Evolutionary conservation across 2,329 filamentous ascomycete genomes (phyloP), one percentile per base, ranked within the genome.

Genomic region (Lizonia empirigonia): DNA sequence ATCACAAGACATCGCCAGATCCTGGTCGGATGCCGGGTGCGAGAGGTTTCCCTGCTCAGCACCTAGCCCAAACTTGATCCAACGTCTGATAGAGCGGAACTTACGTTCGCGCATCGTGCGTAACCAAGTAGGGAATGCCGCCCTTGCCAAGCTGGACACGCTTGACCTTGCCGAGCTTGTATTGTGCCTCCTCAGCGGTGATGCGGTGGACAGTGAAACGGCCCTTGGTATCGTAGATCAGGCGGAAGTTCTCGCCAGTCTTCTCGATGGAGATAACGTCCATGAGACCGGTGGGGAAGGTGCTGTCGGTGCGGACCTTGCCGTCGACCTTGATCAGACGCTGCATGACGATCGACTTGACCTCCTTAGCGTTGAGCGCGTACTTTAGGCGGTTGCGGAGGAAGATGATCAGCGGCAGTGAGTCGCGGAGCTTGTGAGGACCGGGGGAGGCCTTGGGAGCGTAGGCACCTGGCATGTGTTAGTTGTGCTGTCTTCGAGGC

Each of bases 111-210:
- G 94, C 94, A 94, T 99, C 94, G 90, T 99, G 94, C 92, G 94
- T 99, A 90, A 99, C 94, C 91, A 97, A 97, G 92, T 96, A 99
- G 95, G 94, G 94, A 88, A 99, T 96, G 85, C 92, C 94, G 82
- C 94, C 95, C 82, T 91, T 93, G 85, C 94, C 94, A 74, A 99
- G 87, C 85, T 99, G 94, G 62, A 99, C 94, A 76, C 93, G 89
- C 90, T 97, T 97, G 84, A 99, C 94, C 87, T 97, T 99, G 85
- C 92, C 92, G 74, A 99, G 86, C 89, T 99, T 99, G 90, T 97
- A 99, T 85, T 94, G 88, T 72, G 93, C 92, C 90, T 99, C 94
- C 85, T 97, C 94, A 70, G 86, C 82, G 80, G 95, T 93, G 83
- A 99, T 97, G 77, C 94, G 90, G 90, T 99, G 94, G 78, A 99